A percentile compares a stretch with the other conserved stretches of the same genome.
Evolutionary conservation across 441 rosid species (phyloP).

Genomic region (Omphalea diandra): DNA sequence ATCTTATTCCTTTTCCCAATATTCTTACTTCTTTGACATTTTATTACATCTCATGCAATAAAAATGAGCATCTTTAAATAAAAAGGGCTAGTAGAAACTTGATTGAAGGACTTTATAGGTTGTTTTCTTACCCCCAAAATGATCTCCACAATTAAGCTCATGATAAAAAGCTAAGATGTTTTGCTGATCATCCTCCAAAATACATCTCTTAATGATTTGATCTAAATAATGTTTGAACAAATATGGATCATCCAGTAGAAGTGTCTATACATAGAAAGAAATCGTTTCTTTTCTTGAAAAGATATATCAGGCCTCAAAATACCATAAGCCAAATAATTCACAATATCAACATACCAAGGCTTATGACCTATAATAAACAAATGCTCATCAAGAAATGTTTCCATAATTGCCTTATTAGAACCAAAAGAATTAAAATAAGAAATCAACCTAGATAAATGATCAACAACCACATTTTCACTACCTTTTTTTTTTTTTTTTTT

Average conservation of each 20-base stretch:
- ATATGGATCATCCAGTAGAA: not conserved
- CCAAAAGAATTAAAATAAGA: too few species aligned
- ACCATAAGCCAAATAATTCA: too few species aligned
- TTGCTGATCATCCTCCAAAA: not conserved
- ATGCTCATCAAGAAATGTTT: not conserved
- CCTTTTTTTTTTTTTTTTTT: slow-evolving; percentile 5
- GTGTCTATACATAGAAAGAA: too few species aligned
- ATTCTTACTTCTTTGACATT: not conserved
- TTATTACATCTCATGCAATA: not conserved
- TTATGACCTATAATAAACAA: not conserved
- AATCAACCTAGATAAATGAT: not conserved
- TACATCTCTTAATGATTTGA: not conserved
- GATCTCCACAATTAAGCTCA: not conserved
- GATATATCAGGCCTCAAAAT: too few species aligned
- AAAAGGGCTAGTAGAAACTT: not conserved
- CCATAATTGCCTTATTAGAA: too few species aligned
- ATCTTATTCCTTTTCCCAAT: not conserved
- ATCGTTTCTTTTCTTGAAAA: too few species aligned
- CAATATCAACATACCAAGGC: not conserved
- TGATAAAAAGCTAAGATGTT: not conserved
- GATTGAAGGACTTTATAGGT: not conserved
- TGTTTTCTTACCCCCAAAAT: not conserved
- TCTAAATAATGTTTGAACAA: not conserved
- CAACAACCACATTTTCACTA: not conserved
- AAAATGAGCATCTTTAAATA: not conserved